Base-by-base conservation (phyloP, 257 asterid species). In the Fraxinus excelsior region DNA sequence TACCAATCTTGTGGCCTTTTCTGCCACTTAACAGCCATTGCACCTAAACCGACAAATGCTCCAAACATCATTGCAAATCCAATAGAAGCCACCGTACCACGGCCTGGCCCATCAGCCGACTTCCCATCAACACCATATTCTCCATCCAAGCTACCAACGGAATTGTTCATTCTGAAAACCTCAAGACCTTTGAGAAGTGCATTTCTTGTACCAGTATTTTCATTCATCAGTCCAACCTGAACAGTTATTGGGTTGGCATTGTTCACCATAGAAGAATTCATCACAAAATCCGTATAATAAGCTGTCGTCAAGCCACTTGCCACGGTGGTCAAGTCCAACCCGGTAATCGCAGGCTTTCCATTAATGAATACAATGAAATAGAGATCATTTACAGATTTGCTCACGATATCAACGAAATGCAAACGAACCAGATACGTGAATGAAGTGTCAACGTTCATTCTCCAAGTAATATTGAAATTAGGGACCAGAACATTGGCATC, bases 61-160 rank as follows among this genome's bases (percentile, higher is more conserved):
- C 97, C 97, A 31, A 95, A 91, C 99, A 93, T 95, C 98, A 95
- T 93, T 1, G 98, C 97, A 67, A 93, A 93, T 32, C 98, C 98
- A 25, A 93, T 96, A 0, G 96, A 90, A 3, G 97, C 97, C 1
- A 93, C 96, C 0, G 97, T 84, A 3, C 89, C 89, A 38, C 86
- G 91, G 67, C 71, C 64, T 1, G 86, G 73, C 40, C 77, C 71
- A 0, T 68, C 58, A 0, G 64, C 76, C 14, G 35, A 60, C 64
- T 12, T 42, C 26, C 91, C 89, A 71, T 83, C 83, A 3, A 79
- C 77, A 8, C 87, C 91, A 34, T 70, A 85, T 60, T 82, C 86
- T 6, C 89, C 91, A 72, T 85, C 84, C 46, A 87, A 38, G 44
- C 86, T 82, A 44, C 86, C 89, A 56, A 87, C 82, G 10, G 89